Conservation (phyloP, 768 basidiomycete genomes). For the Artomyces pyxidatus region DNA sequence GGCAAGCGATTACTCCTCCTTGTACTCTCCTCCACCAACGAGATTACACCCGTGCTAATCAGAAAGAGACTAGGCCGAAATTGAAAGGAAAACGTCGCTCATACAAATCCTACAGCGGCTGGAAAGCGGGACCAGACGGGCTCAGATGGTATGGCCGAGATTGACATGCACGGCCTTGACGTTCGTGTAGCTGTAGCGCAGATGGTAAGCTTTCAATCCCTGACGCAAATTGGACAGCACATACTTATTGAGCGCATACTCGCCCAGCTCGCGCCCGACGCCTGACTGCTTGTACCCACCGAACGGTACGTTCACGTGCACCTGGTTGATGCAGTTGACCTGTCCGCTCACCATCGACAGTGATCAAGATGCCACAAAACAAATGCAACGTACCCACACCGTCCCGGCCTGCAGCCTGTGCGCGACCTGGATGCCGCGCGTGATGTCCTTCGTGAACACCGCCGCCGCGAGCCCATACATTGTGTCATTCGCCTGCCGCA, state of each 20-base stretch:
- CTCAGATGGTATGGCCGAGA: conserved; percentile 7
- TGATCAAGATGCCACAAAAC: background rate
- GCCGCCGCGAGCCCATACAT: conserved; percentile 82
- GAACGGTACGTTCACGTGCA: conserved; percentile 34
- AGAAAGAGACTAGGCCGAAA: too few relatives aligned
- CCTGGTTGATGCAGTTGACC: conserved; percentile 33
- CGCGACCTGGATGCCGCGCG: conserved; percentile 63
- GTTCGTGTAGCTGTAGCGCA: conserved; percentile 10
- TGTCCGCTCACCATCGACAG: background rate
- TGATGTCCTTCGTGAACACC: conserved; percentile 77
- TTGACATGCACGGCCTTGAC: conserved; percentile 14
- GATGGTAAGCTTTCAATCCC: conserved; percentile 7
- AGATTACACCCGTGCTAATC: too few relatives aligned
- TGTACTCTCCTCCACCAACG: too few relatives aligned
- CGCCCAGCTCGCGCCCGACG: conserved; percentile 60
- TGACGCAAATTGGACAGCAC: background rate
- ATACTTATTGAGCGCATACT: conserved; percentile 49
- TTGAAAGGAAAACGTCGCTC: too few relatives aligned
- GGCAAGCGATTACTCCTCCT: too few relatives aligned
- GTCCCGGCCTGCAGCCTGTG: conserved; percentile 78
- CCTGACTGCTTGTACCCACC: conserved; percentile 72
- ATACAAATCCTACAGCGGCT: too few relatives aligned
- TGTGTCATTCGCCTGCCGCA: conserved; percentile 78
- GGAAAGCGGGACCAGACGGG: too few relatives aligned
- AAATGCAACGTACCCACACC: conserved; percentile 38